Base-by-base conservation (phyloP, 1,284 basidiomycete genomes). In the Gymnopus androsaceus region DNA sequence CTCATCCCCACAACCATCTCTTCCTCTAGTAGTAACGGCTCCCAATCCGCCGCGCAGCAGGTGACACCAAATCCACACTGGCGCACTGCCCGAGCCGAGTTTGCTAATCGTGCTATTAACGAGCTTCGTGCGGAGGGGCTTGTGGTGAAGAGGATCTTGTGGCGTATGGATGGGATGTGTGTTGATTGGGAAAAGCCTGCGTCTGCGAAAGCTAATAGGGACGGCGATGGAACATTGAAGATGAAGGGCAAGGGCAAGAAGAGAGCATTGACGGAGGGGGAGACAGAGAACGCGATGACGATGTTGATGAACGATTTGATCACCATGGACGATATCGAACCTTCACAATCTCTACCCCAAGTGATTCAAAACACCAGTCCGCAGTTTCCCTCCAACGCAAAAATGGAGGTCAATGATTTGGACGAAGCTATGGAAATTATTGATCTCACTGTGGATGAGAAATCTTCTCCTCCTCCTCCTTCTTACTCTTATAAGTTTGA, bases 141-240 rank as follows among this genome's bases (percentile, higher is more conserved):
- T 34, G 21, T 38, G 6, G 34, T 25, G 21, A 23, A 4, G n/a
- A 50, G 48, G 14, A 23, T 38, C 1, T 15, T 50, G 0, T 50
- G 48, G 48, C 21, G 48, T 11, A 14, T 15, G 8, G 48, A 50
- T 50, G 48, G 48, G 8, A n/a, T 50, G 25, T 50, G 48, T 50
- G 21, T 50, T 15, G 48, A 50, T 38, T 50, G 48, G 48, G 48
- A 38, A 11, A 50, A 30, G 36, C 5, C 14, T 23, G 5, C 8
- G 23, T 14, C 14, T 17, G 5, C 14, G 17, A n/a, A 38, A n/a
- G 8, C 27, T 19, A 1, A 1, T 28, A n/a, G 14, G 14, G 9
- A 3, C 21, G 23, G 21, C 3, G 34, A 7, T 4, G 34, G 36
- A 14, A 15, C 25, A 19, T 5, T 14, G 34, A 11, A 19, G 15